Conservation (phyloP, 305 asterid species). For the Rubia peregrina region DNA sequence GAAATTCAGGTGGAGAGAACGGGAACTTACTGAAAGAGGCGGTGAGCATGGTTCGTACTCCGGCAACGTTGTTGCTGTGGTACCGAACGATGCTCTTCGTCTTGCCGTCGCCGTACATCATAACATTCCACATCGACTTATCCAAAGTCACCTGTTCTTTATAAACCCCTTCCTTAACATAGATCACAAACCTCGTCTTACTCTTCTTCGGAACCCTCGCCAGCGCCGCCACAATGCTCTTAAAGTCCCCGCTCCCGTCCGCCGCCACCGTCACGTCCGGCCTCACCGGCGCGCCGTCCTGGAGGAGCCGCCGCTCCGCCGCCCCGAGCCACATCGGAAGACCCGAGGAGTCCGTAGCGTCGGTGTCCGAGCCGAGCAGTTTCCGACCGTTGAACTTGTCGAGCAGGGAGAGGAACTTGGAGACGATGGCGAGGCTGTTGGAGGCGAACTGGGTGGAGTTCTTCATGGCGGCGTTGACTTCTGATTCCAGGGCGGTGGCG, state of each 20-base stretch:
- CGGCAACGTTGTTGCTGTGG: not conserved
- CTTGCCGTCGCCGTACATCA: conserved; percentile 2
- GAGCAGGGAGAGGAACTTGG: conserved; percentile 38
- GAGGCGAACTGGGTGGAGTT: conserved; percentile 61
- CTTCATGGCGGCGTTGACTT: conserved; percentile 32
- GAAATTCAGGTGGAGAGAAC: too few relatives aligned
- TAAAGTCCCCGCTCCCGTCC: conserved; percentile 67
- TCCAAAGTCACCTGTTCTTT: conserved; percentile 51
- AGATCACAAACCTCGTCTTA: conserved; percentile 49
- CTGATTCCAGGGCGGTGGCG: conserved; percentile 25
- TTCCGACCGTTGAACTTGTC: conserved; percentile 42
- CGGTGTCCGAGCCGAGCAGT: conserved; percentile 31
- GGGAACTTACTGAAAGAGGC: not conserved
- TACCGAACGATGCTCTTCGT: not conserved
- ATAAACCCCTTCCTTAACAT: conserved; percentile 67
- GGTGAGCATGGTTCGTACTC: not conserved
- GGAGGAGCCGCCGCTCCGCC: conserved; percentile 64
- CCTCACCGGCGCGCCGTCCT: conserved; percentile 36
- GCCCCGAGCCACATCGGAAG: conserved; percentile 65
- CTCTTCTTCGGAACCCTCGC: conserved; percentile 78
- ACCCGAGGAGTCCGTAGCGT: conserved; percentile 14
- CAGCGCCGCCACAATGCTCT: conserved; percentile 69
- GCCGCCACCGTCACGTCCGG: conserved; percentile 74
- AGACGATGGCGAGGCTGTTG: conserved; percentile 68
- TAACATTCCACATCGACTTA: not conserved